Evolutionary conservation across 1,284 basidiomycete genomes (phyloP).

Genomic region (Cryptococcus neoformans): DNA sequence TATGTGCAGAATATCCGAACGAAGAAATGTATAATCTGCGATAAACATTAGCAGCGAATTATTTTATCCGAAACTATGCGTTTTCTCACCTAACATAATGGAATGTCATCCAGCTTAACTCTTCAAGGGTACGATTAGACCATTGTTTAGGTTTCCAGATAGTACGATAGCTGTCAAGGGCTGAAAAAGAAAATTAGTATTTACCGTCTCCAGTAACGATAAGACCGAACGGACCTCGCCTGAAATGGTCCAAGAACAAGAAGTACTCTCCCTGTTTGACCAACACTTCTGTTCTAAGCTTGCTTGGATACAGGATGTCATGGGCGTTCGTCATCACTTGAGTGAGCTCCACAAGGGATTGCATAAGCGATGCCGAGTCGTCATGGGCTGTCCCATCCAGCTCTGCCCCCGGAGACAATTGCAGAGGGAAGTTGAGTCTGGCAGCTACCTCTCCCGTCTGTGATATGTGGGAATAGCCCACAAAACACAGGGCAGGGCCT

Average conservation of each 20-base stretch:
- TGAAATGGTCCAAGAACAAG: slow-evolving; percentile 47
- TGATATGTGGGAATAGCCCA: slow-evolving; percentile 41
- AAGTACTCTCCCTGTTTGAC: slow-evolving; percentile 51
- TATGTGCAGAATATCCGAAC: slow-evolving; percentile 52
- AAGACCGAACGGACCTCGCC: slow-evolving; percentile 17
- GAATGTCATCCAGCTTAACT: slow-evolving; percentile 44
- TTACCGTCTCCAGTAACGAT: background rate
- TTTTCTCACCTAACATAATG: slow-evolving; percentile 43
- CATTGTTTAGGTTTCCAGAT: slow-evolving; percentile 28
- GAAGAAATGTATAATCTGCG: slow-evolving; percentile 46
- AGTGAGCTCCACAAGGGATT: slow-evolving; percentile 46
- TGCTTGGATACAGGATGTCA: slow-evolving; percentile 50
- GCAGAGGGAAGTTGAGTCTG: slow-evolving; percentile 46
- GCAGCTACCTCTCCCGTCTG: slow-evolving; percentile 46
- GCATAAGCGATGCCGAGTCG: slow-evolving; percentile 41
- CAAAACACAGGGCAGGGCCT: slow-evolving; percentile 49
- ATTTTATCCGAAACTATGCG: background rate
- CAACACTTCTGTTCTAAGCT: slow-evolving; percentile 43
- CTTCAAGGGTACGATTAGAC: slow-evolving; percentile 24
- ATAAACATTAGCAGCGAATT: background rate
- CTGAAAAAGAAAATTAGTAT: background rate
- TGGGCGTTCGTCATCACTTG: slow-evolving; percentile 52
- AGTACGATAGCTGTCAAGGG: slow-evolving; percentile 27
- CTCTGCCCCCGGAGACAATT: slow-evolving; percentile 26
- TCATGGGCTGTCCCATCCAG: slow-evolving; percentile 11